Conservation (phyloP, 2,329 filamentous ascomycete genomes). For the Xylariaceae sp. region DNA sequence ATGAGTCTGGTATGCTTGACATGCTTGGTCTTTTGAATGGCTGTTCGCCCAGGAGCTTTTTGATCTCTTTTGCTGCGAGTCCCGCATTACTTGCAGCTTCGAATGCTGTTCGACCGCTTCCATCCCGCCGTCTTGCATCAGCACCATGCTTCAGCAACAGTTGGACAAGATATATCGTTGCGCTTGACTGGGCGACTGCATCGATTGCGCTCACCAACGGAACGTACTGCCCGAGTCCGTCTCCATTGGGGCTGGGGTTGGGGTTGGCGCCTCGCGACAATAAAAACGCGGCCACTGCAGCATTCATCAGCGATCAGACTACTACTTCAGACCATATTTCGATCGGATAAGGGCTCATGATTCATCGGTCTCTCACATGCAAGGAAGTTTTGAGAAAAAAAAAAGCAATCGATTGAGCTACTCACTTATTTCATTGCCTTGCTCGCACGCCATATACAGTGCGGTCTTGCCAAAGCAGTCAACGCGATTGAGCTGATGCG, state of each 20-base stretch:
- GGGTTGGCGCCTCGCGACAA: slow-evolving; percentile 23
- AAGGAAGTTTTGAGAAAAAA: no score
- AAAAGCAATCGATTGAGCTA: not conserved
- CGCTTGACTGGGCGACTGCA: slow-evolving; percentile 18
- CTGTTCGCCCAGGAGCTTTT: slow-evolving; percentile 16
- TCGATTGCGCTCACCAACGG: slow-evolving; percentile 24
- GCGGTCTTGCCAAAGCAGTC: slow-evolving; percentile 29
- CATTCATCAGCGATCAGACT: not conserved
- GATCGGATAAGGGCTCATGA: not conserved
- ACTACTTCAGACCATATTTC: not conserved
- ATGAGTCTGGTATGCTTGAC: not conserved
- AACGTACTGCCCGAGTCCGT: slow-evolving; percentile 18
- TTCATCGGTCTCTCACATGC: not conserved
- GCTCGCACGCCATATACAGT: slow-evolving; percentile 30
- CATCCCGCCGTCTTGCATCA: slow-evolving; percentile 21
- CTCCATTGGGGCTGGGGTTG: slow-evolving; percentile 16
- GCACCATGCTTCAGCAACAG: slow-evolving; percentile 23
- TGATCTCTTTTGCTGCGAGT: slow-evolving; percentile 21
- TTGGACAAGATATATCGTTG: slow-evolving; percentile 26
- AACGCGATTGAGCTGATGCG: slow-evolving; percentile 18
- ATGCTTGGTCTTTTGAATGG: not conserved
- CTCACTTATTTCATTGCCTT: slow-evolving; percentile 26
- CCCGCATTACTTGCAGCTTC: slow-evolving; percentile 22
- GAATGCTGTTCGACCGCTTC: slow-evolving; percentile 20
- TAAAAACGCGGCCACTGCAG: slow-evolving; percentile 24